A percentile compares a stretch with the other conserved stretches of the same genome.
Conservation (phyloP, 2,329 filamentous ascomycete genomes). For the Decorospora gaudefroyi region DNA sequence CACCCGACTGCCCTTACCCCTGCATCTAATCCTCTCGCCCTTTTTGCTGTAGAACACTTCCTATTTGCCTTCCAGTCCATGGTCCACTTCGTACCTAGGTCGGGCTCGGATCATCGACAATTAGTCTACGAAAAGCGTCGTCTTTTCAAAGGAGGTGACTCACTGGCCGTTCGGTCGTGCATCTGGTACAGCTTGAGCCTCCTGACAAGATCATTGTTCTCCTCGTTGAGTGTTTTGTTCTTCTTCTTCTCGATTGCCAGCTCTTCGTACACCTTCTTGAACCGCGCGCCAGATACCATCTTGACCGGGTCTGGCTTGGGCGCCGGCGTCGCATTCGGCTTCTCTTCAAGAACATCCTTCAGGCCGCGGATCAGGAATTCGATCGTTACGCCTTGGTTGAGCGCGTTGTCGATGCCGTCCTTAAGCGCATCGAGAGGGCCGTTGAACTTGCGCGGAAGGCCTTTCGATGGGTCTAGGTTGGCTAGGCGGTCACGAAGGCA, state of each 20-base stretch:
- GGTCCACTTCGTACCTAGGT: no score
- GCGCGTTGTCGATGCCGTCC: slow-evolving; percentile 13
- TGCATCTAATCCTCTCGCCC: no score
- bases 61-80: no score
- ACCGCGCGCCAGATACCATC: slow-evolving; percentile 21
- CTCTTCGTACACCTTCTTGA: slow-evolving; percentile 18
- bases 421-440: slow-evolving; percentile 23
- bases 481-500: slow-evolving; percentile 22
- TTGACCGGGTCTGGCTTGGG: slow-evolving; percentile 15
- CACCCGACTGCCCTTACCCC: no score
- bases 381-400: slow-evolving; percentile 14
- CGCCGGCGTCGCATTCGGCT: slow-evolving; percentile 6
- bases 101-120: not conserved
- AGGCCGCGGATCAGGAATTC: slow-evolving; percentile 17
- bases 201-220: slow-evolving; percentile 27
- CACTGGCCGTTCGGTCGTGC: not conserved
- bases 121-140: not conserved
- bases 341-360: slow-evolving; percentile 12
- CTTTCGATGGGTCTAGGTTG: slow-evolving; percentile 21
- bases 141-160: not conserved
- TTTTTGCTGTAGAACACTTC: no score
- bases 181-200: slow-evolving; percentile 20
- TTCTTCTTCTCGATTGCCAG: slow-evolving; percentile 17
- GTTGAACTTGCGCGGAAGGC: slow-evolving; percentile 25
- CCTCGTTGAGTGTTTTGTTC: slow-evolving; percentile 26